phyloP scores from a whole-genome alignment of 2,329 filamentous ascomycete species.

The Xylaria sp. region DNA sequence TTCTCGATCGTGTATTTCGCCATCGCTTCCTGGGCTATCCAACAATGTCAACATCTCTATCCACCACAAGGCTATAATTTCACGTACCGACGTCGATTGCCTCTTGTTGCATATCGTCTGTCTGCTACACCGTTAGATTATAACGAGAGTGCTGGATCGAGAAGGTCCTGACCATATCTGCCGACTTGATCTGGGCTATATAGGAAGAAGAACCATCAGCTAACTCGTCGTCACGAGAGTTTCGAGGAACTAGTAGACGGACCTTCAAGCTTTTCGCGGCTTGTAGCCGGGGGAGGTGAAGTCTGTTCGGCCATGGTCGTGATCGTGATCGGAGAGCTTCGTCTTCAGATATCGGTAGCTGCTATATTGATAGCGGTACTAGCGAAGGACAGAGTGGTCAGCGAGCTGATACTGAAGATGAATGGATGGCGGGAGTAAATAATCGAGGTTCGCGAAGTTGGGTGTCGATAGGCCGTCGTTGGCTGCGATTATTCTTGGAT shows the following conservation, averaged over 20 bases:
- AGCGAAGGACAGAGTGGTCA: background rate
- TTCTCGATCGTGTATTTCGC: conserved; percentile 65
- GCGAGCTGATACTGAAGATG: background rate
- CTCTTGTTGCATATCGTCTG: conserved; percentile 95
- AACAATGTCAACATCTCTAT: conserved; percentile 22
- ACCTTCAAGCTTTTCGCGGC: conserved; percentile 40
- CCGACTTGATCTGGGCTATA: conserved; percentile 93
- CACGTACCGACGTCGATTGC: conserved; percentile 90
- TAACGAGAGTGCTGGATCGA: conserved; percentile 7
- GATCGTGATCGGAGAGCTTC: no score
- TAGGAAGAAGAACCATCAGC: conserved; percentile 21
- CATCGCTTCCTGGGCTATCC: conserved; percentile 64
- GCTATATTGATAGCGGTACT: background rate
- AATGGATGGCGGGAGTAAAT: background rate
- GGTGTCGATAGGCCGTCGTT: background rate
- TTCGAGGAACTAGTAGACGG: conserved; percentile 16
- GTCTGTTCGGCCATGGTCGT: conserved; percentile 34
- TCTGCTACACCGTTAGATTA: conserved; percentile 58
- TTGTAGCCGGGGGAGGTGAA: conserved; percentile 32
- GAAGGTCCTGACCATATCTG: conserved; percentile 79
- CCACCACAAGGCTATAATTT: background rate
- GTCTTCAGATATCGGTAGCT: background rate
- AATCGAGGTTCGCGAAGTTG: background rate
- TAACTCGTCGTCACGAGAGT: background rate
- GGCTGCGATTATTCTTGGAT: background rate